Base-by-base conservation (phyloP, 2,329 filamentous ascomycete genomes). In the Zarea fungicola region DNA sequence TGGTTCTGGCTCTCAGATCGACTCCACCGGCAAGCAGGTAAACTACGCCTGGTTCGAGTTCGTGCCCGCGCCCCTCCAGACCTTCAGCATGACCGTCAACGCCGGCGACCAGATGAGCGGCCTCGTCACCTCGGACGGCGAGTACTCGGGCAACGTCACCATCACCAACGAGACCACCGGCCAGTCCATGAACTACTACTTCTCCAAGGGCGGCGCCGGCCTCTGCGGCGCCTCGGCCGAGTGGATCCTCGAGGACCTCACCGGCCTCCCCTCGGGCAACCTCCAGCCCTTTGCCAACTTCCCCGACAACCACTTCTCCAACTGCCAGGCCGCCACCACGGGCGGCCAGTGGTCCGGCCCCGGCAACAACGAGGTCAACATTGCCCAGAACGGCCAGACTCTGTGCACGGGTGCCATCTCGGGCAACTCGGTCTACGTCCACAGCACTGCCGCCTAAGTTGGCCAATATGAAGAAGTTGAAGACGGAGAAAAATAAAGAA, bases 241-340 rank as follows among this genome's bases (percentile, higher is more conserved):
- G 37, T 48, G 45, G 45, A 48, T 41, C 28, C 28, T 48, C 36
- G 36, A 41, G 29, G 45, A 41, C 29, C 21, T 48, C n/a, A 41
- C 36, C 21, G 6, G 5, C 21, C n/a, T 32, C 9, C 26, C 35
- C 36, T 34, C 44, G 21, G 3, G 21, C 28, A 35, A 35, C 36
- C 29, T 34, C 11, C 25, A 34, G 16, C 45, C 45, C n/a, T 42
- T 48, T 42, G 37, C 45, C 29, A 16, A 26, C 28, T 48, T 48
- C 37, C n/a, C 28, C 10, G 37, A 42, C 45, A 42, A 11, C 22
- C 5, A 35, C 36, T 48, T 48, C 9, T 16, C n/a, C 14, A 22
- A 28, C 28, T 48, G 45, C 37, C 4, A n/a, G 11, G 45, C 45
- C n/a, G 19, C 36, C n/a, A 48, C 36, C 16, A 28, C 19, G n/a